Conservation (phyloP, 768 basidiomycete genomes). For the Russula sp. region DNA sequence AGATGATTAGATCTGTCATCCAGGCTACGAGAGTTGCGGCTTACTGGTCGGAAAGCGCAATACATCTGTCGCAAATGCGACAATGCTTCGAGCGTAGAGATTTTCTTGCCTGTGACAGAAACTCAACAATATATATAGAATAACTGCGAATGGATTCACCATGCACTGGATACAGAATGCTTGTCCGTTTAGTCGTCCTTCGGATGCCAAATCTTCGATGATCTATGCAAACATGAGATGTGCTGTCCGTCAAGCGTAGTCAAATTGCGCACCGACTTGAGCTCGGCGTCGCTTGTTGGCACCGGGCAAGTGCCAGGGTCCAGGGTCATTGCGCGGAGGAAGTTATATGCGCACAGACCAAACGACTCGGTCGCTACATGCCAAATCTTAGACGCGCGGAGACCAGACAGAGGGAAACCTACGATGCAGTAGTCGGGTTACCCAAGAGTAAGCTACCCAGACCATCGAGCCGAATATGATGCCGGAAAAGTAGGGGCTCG, state of each 20-base stretch:
- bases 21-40: conserved; percentile 28
- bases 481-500: conserved; percentile 89
- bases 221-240: conserved; percentile 42
- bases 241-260: not conserved
- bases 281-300: conserved; percentile 73
- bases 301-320: conserved; percentile 88
- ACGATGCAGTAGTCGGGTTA: conserved; percentile 70
- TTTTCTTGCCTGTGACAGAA: conserved; percentile 58
- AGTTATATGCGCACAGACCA: conserved; percentile 77
- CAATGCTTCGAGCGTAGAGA: conserved; percentile 95
- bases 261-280: conserved; percentile 66
- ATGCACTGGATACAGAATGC: conserved; percentile 98
- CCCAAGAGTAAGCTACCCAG: conserved; percentile 39
- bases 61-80: conserved; percentile 83
- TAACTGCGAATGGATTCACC: conserved; percentile 39
- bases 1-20: conserved; percentile 6
- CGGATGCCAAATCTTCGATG: conserved; percentile 84
- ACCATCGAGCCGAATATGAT: conserved; percentile 62
- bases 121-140: not conserved
- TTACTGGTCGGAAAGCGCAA: conserved; percentile 90
- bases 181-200: conserved; percentile 87
- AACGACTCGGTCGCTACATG: conserved; percentile 28
- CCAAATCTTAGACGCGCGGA: not conserved
- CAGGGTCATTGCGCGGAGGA: conserved; percentile 82
- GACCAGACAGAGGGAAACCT: conserved; percentile 27